These are phyloP conservation scores for Boletus reticuloceps DNA, from an alignment of 768 basidiomycete genomes.

Conservation along the genomic window DNA sequence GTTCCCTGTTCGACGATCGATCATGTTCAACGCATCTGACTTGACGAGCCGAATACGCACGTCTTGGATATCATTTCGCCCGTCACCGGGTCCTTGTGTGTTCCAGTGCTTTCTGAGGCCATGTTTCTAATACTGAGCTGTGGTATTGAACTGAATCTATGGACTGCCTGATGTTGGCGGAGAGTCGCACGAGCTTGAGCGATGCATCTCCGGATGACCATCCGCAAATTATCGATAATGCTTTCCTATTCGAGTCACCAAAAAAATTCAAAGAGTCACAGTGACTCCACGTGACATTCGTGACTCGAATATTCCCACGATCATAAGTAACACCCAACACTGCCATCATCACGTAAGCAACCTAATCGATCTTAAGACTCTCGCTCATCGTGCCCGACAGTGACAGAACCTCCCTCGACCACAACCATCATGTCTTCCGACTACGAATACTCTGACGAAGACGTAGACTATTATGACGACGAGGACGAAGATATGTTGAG, in stretches of 20 bases:
- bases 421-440: constrained; percentile 54
- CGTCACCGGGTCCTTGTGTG: constrained; percentile 79
- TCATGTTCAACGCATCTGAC: constrained; percentile 24
- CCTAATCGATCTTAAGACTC: constrained; percentile 28
- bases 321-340: constrained; percentile 10
- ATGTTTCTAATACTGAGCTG: constrained; percentile 26
- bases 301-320: constrained; percentile 9
- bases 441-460: constrained; percentile 70
- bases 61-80: constrained; percentile 97
- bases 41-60: constrained; percentile 45
- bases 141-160: constrained; percentile 8
- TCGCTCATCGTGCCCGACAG: constrained; percentile 17
- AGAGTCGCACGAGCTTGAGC: constrained; percentile 9
- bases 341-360: constrained; percentile 24
- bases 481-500: constrained; percentile 68
- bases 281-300: neutral
- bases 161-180: neutral
- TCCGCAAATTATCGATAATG: constrained; percentile 22
- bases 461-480: constrained; percentile 63
- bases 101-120: constrained; percentile 35
- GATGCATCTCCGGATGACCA: constrained; percentile 27
- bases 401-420: constrained; percentile 7
- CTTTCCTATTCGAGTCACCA: constrained; percentile 28
- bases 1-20: constrained; percentile 57
- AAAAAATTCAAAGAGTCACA: constrained; percentile 10